phyloP scores from a whole-genome alignment of 1,139 yeast species.

The Geotrichum australiense region DNA sequence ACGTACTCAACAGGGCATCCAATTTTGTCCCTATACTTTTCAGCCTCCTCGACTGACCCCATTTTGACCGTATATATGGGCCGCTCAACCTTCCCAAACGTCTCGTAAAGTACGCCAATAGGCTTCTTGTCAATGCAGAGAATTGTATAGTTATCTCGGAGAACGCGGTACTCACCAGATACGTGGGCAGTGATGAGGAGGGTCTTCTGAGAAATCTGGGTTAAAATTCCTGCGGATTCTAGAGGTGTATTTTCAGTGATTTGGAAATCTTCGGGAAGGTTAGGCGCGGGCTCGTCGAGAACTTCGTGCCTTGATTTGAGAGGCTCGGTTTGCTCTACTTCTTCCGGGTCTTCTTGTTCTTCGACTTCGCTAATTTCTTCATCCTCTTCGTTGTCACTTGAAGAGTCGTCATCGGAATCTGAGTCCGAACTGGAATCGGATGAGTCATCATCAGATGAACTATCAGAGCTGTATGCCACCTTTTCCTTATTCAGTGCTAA shows the following conservation, averaged over 20 bases:
- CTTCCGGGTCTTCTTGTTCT: slow-evolving; percentile 23
- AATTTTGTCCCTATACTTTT: slow-evolving; percentile 39
- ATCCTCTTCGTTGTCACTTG: slow-evolving; percentile 21
- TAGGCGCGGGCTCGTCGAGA: slow-evolving; percentile 58
- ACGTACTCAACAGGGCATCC: slow-evolving; percentile 68
- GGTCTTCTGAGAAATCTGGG: slow-evolving; percentile 63
- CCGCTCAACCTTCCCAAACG: slow-evolving; percentile 81
- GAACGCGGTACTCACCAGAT: slow-evolving; percentile 79
- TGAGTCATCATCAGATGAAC: not conserved
- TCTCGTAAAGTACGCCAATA: slow-evolving; percentile 81
- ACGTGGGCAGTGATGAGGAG: slow-evolving; percentile 64
- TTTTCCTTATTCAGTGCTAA: slow-evolving; percentile 15
- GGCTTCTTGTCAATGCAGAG: slow-evolving; percentile 67
- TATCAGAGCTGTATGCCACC: slow-evolving; percentile 12
- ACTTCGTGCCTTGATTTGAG: slow-evolving; percentile 74
- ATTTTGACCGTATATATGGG: slow-evolving; percentile 78
- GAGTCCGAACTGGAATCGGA: slow-evolving; percentile 5
- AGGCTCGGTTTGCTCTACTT: slow-evolving; percentile 45
- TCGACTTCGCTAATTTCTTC: slow-evolving; percentile 18
- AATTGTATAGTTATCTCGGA: slow-evolving; percentile 67
- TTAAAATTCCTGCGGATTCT: slow-evolving; percentile 65
- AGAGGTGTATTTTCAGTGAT: slow-evolving; percentile 57
- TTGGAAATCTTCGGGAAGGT: slow-evolving; percentile 58
- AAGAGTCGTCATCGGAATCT: slow-evolving; percentile 16
- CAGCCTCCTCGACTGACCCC: slow-evolving; percentile 46